These are phyloP conservation scores for Sporothrix protearum DNA, from an alignment of 2,329 filamentous ascomycete species.

Conservation along the genomic window DNA sequence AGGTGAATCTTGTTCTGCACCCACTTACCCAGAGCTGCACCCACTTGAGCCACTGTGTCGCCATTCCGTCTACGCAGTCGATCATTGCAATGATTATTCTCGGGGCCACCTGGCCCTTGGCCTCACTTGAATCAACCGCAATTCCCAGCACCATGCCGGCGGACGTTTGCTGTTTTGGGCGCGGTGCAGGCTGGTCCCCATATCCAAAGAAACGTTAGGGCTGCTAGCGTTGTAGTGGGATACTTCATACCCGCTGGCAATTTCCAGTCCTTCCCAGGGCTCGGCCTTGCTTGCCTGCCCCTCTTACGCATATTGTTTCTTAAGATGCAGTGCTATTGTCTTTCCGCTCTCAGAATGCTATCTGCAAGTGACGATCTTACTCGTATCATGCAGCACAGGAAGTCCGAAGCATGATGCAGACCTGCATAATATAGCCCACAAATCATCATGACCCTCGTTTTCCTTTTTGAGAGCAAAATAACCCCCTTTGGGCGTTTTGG, in stretches of 20 bases:
- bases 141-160: background rate
- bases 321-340: background rate
- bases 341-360: background rate
- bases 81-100: background rate
- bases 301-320: background rate
- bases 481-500: background rate
- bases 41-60: background rate
- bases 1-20: background rate
- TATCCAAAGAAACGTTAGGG: background rate
- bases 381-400: background rate
- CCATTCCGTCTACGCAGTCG: background rate
- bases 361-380: background rate
- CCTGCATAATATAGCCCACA: background rate
- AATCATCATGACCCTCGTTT: background rate
- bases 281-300: background rate
- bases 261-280: background rate
- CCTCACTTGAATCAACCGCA: background rate
- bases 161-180: conserved; percentile 17
- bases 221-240: conserved; percentile 6
- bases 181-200: background rate
- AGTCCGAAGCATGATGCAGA: background rate
- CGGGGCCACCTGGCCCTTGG: background rate
- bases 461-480: background rate
- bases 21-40: too few species aligned
- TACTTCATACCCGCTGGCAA: conserved; percentile 5